Evolutionary conservation across 768 basidiomycete species (phyloP), one percentile per base, ranked within the genome.

Genomic region (Agrocybe chaxingu): DNA sequence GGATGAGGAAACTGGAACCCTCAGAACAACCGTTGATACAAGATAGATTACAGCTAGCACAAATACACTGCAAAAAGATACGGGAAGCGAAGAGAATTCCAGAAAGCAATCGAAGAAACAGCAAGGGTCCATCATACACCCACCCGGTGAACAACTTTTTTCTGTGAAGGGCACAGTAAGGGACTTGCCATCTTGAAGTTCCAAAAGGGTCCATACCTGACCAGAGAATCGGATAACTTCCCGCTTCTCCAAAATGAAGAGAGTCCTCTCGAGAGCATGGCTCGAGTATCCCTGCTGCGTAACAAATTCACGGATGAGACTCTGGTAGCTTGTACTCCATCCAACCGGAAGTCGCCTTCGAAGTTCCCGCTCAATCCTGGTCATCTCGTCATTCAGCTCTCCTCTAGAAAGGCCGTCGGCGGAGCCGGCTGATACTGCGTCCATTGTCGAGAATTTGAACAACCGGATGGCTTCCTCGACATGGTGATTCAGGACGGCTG

Each of bases 371-470:
- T 96, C 94, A 57, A 99, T 97, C 56, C 80, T 78, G 30, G 77
- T 72, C 78, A 98, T 93, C 71, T 98, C 96, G 47, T 94, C 94
- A 65, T 95, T 94, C 35, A 98, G 71, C 59, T 94, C 93, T 3
- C 88, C 86, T 38, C 95, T 82, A 10, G 92, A 90, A 51, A 98
- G 73, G 0, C 97, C 97, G 59, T 98, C 97, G 12, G 88, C 85
- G 31, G 91, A 87, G 9, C 97, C 95, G 0, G 94, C 93, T 9
- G 90, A 88, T 24, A 98, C 95, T 19, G 97, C 97, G 65, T 98
- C 94, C 96, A 99, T 98, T 2, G 97, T 98, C 7, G 95, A 98
- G 71, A 86, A 95, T 63, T 96, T 98, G 85, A 99, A 99, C 37
- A 99, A 70, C 8, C 97, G 88, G 59, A 98, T 98, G 5, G 97